Conservation (phyloP, 441 rosid species). For the Populus hybrid region DNA sequence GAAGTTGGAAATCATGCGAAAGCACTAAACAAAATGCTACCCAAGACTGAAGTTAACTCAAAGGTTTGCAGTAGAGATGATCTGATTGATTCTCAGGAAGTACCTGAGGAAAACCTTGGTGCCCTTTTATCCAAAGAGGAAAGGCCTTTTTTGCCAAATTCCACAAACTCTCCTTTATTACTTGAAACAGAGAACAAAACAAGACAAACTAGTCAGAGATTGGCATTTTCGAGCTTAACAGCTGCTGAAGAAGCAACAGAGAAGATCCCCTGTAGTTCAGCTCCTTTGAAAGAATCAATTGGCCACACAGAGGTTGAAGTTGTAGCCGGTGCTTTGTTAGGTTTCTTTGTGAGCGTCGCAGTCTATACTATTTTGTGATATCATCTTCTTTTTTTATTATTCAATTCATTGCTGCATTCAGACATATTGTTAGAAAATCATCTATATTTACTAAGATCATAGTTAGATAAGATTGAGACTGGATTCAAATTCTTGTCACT, state of each 20-base stretch:
- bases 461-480: not conserved
- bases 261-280: not conserved
- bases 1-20: constrained; percentile 86
- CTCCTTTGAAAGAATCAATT: constrained; percentile 66
- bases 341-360: constrained; percentile 54
- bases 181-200: constrained; percentile 12
- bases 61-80: constrained; percentile 16
- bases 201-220: constrained; percentile 15
- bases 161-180: constrained; percentile 11
- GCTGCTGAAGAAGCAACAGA: constrained; percentile 25
- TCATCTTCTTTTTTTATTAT: not conserved
- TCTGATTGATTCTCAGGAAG: constrained; percentile 19
- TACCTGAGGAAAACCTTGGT: constrained; percentile 11
- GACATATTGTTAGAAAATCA: not conserved
- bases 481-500: not conserved
- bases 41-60: constrained; percentile 16
- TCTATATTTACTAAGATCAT: not conserved
- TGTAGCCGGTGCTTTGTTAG: constrained; percentile 69
- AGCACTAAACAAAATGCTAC: constrained; percentile 47
- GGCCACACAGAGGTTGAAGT: constrained; percentile 94
- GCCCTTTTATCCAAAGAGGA: constrained; percentile 24
- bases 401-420: not conserved
- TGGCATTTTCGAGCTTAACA: constrained; percentile 8
- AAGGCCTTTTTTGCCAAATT: constrained; percentile 15
- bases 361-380: constrained; percentile 32